Conservation (phyloP, 2,329 filamentous ascomycete genomes). For the Lecanicillium sp. region DNA sequence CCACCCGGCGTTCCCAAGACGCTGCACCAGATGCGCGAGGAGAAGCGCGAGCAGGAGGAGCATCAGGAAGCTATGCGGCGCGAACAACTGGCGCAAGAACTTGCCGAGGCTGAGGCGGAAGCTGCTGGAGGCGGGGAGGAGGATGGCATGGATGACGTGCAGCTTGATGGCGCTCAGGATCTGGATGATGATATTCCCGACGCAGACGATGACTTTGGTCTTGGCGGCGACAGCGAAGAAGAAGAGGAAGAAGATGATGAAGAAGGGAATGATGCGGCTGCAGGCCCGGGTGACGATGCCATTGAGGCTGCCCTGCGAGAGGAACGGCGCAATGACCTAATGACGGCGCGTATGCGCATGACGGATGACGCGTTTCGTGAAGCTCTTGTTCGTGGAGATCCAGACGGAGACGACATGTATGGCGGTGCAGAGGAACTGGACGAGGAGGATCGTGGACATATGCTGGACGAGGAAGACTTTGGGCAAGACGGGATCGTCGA, state of each 20-base stretch:
- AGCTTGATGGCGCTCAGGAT: conserved; percentile 49
- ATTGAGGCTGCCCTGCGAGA: conserved; percentile 31
- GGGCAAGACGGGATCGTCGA: conserved; percentile 22
- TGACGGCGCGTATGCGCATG: conserved; percentile 43
- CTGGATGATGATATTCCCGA: conserved; percentile 69
- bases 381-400: conserved; percentile 43
- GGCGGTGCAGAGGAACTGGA: conserved; percentile 45
- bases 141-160: conserved; percentile 45
- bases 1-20: conserved; percentile 86
- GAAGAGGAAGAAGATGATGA: conserved; percentile 33
- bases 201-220: conserved; percentile 47
- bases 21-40: conserved; percentile 81
- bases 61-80: conserved; percentile 65
- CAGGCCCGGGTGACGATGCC: conserved; percentile 30
- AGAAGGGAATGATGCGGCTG: conserved; percentile 30
- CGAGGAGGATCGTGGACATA: conserved; percentile 47
- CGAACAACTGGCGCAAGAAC: conserved; percentile 63
- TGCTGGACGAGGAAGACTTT: conserved; percentile 57
- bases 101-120: conserved; percentile 57
- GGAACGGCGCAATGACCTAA: conserved; percentile 39
- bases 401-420: conserved; percentile 40
- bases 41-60: conserved; percentile 81
- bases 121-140: conserved; percentile 28
- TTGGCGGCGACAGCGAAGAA: conserved; percentile 34
- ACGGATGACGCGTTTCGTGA: conserved; percentile 55